A percentile compares a stretch with the other conserved stretches of the same genome.
phyloP scores from a whole-genome alignment of 2,329 filamentous ascomycete genomes.

The Pseudocercospora musae region DNA sequence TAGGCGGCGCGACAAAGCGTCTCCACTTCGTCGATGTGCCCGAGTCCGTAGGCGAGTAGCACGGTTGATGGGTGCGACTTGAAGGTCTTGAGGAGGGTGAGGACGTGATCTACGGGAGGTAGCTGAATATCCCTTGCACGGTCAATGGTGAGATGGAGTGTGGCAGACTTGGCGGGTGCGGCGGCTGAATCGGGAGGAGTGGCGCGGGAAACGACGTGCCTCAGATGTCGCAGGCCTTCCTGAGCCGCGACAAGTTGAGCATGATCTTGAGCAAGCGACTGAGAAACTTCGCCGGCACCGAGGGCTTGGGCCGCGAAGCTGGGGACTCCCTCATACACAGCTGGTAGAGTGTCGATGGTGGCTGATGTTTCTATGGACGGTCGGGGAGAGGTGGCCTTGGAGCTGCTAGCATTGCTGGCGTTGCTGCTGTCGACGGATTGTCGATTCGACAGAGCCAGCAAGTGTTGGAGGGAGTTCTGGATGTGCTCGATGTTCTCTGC shows the following conservation, averaged over 20 bases:
- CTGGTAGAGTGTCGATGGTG: slow-evolving; percentile 1
- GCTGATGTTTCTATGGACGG: slow-evolving; percentile 1
- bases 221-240: slow-evolving; percentile 10
- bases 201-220: slow-evolving; percentile 1
- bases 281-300: slow-evolving; percentile 12
- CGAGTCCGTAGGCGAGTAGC: slow-evolving; percentile 10
- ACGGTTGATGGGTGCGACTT: slow-evolving; percentile 6
- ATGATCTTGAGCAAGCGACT: slow-evolving; percentile 11
- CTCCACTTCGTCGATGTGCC: slow-evolving; percentile 6
- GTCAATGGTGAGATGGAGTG: background rate
- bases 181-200: slow-evolving; percentile 2
- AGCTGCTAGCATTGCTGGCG: background rate
- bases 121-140: slow-evolving; percentile 2
- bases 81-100: slow-evolving; percentile 8
- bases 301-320: slow-evolving; percentile 13
- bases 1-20: slow-evolving; percentile 8
- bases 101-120: slow-evolving; percentile 9
- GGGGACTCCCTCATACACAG: slow-evolving; percentile 11
- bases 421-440: background rate
- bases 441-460: slow-evolving; percentile 3
- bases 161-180: background rate
- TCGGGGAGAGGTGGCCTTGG: background rate
- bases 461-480: slow-evolving; percentile 9
- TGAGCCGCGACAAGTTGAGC: slow-evolving; percentile 9
- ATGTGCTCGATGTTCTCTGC: slow-evolving; percentile 14